Conservation (phyloP, 2,329 filamentous ascomycete genomes). For the Talaromyces sp. region DNA sequence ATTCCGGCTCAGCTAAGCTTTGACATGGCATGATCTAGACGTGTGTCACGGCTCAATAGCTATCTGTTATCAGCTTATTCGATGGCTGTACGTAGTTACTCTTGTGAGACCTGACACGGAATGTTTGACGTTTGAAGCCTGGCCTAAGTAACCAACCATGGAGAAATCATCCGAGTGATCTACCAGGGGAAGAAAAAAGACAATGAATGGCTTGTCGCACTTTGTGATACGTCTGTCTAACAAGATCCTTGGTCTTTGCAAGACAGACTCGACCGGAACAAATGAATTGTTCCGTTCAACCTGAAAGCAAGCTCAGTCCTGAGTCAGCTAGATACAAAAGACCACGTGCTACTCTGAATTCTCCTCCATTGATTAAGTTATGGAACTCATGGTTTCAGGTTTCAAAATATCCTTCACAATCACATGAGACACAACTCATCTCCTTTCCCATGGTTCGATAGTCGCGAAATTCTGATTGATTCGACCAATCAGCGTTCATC, state of each 20-base stretch:
- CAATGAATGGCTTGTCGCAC: neutral
- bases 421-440: neutral
- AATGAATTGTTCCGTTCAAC: neutral
- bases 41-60: neutral
- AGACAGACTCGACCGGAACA: neutral
- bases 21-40: neutral
- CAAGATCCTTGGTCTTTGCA: neutral
- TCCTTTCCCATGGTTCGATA: neutral
- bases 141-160: constrained; percentile 7
- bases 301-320: no score
- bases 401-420: no score
- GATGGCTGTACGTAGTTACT: neutral
- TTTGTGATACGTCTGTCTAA: neutral
- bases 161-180: constrained; percentile 10
- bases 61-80: neutral
- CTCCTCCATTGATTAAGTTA: no score
- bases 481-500: neutral
- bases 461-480: neutral
- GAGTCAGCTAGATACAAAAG: neutral
- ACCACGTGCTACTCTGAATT: neutral
- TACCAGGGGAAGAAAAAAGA: neutral
- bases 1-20: neutral
- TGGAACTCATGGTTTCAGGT: no score
- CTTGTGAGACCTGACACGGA: neutral
- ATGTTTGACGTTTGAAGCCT: constrained; percentile 2